phyloP scores from a whole-genome alignment of 495 filamentous ascomycete genomes.

The Rusavskia elegans region DNA sequence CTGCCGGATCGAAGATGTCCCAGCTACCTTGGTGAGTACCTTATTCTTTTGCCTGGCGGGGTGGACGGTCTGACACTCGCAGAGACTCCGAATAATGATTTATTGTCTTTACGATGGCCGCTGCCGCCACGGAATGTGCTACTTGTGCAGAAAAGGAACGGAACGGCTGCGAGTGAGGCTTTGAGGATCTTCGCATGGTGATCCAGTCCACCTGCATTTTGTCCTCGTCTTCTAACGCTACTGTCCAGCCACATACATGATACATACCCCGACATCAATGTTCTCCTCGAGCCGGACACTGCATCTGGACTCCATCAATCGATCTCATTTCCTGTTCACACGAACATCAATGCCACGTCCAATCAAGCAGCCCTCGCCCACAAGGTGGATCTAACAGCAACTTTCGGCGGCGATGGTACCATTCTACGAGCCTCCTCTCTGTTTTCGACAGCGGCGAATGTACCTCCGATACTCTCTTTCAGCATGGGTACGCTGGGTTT shows the following conservation, averaged over 20 bases:
- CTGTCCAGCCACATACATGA: conserved; percentile 48
- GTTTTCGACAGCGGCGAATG: conserved; percentile 64
- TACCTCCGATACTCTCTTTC: conserved; percentile 88
- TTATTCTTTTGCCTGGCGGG: neutral
- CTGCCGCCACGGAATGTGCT: conserved; percentile 79
- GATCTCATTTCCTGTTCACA: conserved; percentile 67
- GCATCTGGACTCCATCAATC: conserved; percentile 57
- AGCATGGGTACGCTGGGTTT: conserved; percentile 95
- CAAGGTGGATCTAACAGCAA: conserved; percentile 79
- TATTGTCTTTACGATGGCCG: conserved; percentile 80
- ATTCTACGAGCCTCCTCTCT: conserved; percentile 83
- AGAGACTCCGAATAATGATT: conserved; percentile 41
- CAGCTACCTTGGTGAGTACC: conserved; percentile 31
- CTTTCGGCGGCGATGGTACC: conserved; percentile 89
- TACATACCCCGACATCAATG: conserved; percentile 63
- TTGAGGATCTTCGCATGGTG: conserved; percentile 65
- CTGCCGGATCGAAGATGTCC: conserved; percentile 28
- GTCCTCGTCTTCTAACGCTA: neutral
- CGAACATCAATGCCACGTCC: conserved; percentile 19
- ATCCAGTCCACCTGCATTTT: neutral
- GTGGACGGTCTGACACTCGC: conserved; percentile 5
- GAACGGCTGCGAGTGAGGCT: conserved; percentile 50
- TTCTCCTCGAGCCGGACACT: conserved; percentile 68
- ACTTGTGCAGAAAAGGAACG: conserved; percentile 71
- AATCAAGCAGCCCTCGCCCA: conserved; percentile 27